These are phyloP conservation scores for Ceratocystiopsis brevicomis DNA, from an alignment of 2,329 filamentous ascomycete species.

Conservation along the genomic window DNA sequence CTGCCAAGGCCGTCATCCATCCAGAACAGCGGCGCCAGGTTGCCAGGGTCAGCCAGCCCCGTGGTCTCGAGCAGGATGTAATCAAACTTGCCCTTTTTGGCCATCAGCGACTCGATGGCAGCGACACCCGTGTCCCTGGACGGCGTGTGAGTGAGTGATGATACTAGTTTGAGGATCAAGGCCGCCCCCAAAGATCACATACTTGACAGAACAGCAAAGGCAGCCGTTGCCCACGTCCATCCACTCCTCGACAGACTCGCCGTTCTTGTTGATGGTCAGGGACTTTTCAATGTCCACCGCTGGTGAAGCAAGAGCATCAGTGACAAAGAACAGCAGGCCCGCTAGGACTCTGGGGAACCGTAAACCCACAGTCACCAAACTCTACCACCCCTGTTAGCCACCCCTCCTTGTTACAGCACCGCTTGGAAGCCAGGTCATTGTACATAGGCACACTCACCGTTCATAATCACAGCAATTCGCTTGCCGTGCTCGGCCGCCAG, in stretches of 20 bases:
- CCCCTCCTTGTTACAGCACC: no score
- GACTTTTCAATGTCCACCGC: conserved; percentile 92
- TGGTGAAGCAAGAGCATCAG: conserved; percentile 18
- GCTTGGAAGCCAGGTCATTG: no score
- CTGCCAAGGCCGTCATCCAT: conserved; percentile 89
- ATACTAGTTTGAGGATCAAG: neutral
- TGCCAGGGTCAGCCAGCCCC: conserved; percentile 84
- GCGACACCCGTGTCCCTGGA: conserved; percentile 72
- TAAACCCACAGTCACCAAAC: conserved; percentile 35
- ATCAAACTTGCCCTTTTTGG: conserved; percentile 81
- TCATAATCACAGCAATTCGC: conserved; percentile 94
- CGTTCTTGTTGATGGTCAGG: conserved; percentile 71
- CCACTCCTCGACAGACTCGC: conserved; percentile 78
- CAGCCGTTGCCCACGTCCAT: conserved; percentile 92
- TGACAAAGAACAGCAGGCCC: no score
- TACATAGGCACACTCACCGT: conserved; percentile 32
- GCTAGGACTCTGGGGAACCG: no score
- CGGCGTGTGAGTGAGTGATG: neutral
- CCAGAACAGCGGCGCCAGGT: conserved; percentile 93
- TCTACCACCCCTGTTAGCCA: conserved; percentile 26
- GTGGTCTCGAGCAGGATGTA: conserved; percentile 96
- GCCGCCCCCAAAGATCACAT: conserved; percentile 9
- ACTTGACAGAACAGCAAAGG: conserved; percentile 96
- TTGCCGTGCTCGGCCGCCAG: conserved; percentile 89
- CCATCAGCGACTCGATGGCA: conserved; percentile 91